A percentile compares a stretch with the other conserved stretches of the same genome.
Conservation (phyloP, 2,329 filamentous ascomycete species). For the Septoria petroselini region DNA sequence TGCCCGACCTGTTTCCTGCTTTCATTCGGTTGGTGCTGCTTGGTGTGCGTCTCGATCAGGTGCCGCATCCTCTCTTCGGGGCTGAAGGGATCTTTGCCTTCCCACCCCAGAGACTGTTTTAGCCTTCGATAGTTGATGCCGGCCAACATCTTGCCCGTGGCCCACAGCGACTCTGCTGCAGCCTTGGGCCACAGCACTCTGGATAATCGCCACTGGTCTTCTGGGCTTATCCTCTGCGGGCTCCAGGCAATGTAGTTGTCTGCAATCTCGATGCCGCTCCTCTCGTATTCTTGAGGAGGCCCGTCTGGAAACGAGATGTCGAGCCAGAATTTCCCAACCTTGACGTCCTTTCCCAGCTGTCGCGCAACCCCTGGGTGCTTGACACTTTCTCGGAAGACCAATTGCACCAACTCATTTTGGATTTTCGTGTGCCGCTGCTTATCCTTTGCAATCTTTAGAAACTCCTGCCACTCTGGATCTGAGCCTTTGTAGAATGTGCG, state of each 20-base stretch:
- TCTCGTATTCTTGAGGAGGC: slow-evolving; percentile 50
- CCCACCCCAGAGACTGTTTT: slow-evolving; percentile 40
- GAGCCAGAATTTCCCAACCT: slow-evolving; percentile 47
- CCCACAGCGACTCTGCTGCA: slow-evolving; percentile 37
- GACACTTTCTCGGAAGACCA: slow-evolving; percentile 35
- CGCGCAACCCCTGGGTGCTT: slow-evolving; percentile 35
- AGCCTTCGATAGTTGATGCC: slow-evolving; percentile 38
- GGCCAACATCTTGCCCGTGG: slow-evolving; percentile 36
- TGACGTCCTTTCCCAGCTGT: slow-evolving; percentile 41
- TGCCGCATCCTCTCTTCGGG: slow-evolving; percentile 35
- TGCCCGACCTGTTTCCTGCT: slow-evolving; percentile 22
- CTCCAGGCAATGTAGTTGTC: slow-evolving; percentile 43
- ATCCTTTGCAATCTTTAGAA: slow-evolving; percentile 47
- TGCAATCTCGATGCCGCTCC: slow-evolving; percentile 45
- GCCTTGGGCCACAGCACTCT: slow-evolving; percentile 41
- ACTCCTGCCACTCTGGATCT: slow-evolving; percentile 56
- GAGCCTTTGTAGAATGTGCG: slow-evolving; percentile 48
- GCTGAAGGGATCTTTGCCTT: slow-evolving; percentile 34
- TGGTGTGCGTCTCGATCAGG: slow-evolving; percentile 33
- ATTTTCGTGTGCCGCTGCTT: slow-evolving; percentile 41
- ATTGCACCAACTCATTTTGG: slow-evolving; percentile 41
- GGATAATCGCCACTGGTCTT: slow-evolving; percentile 42
- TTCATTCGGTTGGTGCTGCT: slow-evolving; percentile 29
- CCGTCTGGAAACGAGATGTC: slow-evolving; percentile 50
- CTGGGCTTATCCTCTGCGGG: slow-evolving; percentile 40